Evolutionary conservation across 768 basidiomycete genomes (phyloP).

Genomic region (Lactarius quietus): DNA sequence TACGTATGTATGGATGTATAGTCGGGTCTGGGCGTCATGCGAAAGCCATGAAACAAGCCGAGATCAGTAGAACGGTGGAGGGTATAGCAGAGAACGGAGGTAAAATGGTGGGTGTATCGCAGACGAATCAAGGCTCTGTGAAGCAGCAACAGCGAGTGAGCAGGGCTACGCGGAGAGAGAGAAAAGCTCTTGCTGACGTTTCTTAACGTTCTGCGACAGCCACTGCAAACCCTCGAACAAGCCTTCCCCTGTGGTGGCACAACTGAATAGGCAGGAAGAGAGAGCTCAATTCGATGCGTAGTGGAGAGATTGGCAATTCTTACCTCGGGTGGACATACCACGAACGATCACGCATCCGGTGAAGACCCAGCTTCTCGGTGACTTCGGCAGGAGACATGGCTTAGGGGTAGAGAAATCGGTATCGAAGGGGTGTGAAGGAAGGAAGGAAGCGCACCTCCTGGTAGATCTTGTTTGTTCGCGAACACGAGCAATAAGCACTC

Average conservation of each 20-base stretch:
- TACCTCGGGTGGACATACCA: slow-evolving; percentile 99
- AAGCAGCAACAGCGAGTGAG: slow-evolving; percentile 5
- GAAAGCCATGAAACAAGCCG: slow-evolving; percentile 19
- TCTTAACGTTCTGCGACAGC: slow-evolving; percentile 97
- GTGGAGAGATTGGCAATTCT: slow-evolving; percentile 28
- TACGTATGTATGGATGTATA: slow-evolving; percentile 16
- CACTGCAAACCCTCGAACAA: slow-evolving; percentile 96
- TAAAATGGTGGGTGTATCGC: slow-evolving; percentile 4
- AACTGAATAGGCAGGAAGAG: slow-evolving; percentile 46
- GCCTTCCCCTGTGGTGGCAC: slow-evolving; percentile 95
- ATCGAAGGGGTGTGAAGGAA: neutral
- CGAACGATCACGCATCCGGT: slow-evolving; percentile 93
- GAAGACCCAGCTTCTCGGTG: slow-evolving; percentile 92
- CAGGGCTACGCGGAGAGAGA: neutral
- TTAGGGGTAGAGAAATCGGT: slow-evolving; percentile 30
- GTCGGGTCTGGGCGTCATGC: slow-evolving; percentile 18
- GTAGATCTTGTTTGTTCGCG: slow-evolving; percentile 98
- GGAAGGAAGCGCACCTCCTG: slow-evolving; percentile 67
- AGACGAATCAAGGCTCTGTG: slow-evolving; percentile 14
- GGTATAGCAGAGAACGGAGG: slow-evolving; percentile 27
- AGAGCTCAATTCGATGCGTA: neutral
- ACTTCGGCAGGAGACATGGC: slow-evolving; percentile 99
- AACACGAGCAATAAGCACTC: slow-evolving; percentile 97
- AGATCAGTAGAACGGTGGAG: slow-evolving; percentile 29
- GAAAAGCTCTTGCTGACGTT: slow-evolving; percentile 61